Percentiles rank a stretch among this genome's conserved stretches.
phyloP scores from a whole-genome alignment of 78 protist species.

The Emiliania huxleyi region DNA sequence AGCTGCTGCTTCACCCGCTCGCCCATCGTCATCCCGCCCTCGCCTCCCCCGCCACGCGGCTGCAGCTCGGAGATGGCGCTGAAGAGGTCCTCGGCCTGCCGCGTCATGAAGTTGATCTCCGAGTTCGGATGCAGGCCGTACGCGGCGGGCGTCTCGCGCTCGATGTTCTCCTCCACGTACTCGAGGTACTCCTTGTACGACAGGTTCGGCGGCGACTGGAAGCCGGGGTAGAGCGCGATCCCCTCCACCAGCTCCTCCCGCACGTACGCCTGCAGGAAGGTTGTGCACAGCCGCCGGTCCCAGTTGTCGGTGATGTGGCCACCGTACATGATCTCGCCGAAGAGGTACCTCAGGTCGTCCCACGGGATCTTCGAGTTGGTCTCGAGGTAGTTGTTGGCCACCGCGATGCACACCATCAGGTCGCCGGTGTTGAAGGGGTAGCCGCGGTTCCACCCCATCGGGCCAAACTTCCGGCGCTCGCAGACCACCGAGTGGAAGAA shows the following conservation, averaged over 20 bases:
- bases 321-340: slow-evolving; percentile 93
- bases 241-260: slow-evolving; percentile 64
- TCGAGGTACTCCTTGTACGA: slow-evolving; percentile 55
- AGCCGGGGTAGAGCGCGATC: slow-evolving; percentile 63
- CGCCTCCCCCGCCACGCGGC: slow-evolving; percentile 51
- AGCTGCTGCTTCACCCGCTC: slow-evolving; percentile 28
- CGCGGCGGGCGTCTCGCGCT: slow-evolving; percentile 78
- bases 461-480: slow-evolving; percentile 89
- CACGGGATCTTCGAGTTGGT: slow-evolving; percentile 75
- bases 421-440: slow-evolving; percentile 91
- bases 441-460: slow-evolving; percentile 82
- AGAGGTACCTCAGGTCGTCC: slow-evolving; percentile 86
- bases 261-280: slow-evolving; percentile 71
- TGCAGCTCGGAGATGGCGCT: slow-evolving; percentile 58
- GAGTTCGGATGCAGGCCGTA: slow-evolving; percentile 90
- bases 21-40: not conserved
- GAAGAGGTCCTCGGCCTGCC: slow-evolving; percentile 69
- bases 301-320: slow-evolving; percentile 89
- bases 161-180: slow-evolving; percentile 67
- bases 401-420: slow-evolving; percentile 67
- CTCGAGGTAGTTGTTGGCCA: slow-evolving; percentile 79
- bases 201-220: slow-evolving; percentile 52
- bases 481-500: slow-evolving; percentile 87
- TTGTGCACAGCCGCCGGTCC: slow-evolving; percentile 76
- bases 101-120: slow-evolving; percentile 74